Percentiles rank a stretch among this genome's conserved stretches.
phyloP scores from a whole-genome alignment of 139 green algal genomes.

The Chlorella vulgaris region DNA sequence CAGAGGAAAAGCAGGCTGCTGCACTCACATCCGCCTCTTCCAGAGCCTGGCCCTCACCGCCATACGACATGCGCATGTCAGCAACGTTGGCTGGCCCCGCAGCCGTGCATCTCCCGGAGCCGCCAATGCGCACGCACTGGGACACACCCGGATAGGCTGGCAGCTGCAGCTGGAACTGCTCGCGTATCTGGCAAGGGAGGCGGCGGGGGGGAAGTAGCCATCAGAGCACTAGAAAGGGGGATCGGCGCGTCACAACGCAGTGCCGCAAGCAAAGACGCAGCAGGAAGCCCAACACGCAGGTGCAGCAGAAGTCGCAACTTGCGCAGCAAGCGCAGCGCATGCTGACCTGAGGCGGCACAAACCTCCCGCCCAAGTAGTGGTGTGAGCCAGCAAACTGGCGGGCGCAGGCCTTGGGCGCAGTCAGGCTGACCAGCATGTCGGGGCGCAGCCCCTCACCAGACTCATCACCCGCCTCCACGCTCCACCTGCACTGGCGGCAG shows the following conservation, averaged over 20 bases:
- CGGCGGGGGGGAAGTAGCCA: background rate
- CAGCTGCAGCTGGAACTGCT: constrained; percentile 80
- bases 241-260: background rate
- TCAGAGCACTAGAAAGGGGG: background rate
- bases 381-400: constrained; percentile 76
- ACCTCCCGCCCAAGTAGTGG: constrained; percentile 96
- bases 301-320: background rate
- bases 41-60: constrained; percentile 41
- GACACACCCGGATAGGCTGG: constrained; percentile 76
- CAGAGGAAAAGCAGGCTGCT: constrained; percentile 39
- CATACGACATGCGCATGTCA: constrained; percentile 78
- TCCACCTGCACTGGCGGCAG: constrained; percentile 44
- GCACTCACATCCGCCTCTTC: constrained; percentile 24
- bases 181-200: constrained; percentile 22
- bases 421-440: constrained; percentile 93
- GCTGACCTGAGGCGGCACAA: constrained; percentile 68
- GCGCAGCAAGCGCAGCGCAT: background rate
- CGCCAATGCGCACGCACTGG: constrained; percentile 65
- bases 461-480: constrained; percentile 77
- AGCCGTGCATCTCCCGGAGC: background rate
- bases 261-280: background rate
- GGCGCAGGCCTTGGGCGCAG: constrained; percentile 89
- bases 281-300: background rate
- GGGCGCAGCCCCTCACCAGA: constrained; percentile 61
- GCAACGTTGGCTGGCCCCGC: constrained; percentile 46